Evolutionary conservation across 371 early-diverging fungal species (phyloP).

Genomic region (Lichtheimia corymbifera): DNA sequence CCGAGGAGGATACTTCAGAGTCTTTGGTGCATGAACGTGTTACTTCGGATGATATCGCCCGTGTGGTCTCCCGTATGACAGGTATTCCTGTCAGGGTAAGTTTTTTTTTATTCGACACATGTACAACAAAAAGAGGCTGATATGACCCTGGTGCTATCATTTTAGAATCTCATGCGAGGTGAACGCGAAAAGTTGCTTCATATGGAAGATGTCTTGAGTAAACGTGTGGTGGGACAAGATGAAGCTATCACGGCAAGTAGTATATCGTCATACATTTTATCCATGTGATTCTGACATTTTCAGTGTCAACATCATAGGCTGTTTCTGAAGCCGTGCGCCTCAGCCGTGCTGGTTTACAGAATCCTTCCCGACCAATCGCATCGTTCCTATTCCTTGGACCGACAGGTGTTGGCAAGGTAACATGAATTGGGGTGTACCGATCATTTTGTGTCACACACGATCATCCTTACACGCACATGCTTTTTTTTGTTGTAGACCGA

Average conservation of each 20-base stretch:
- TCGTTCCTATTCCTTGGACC: slow-evolving; percentile 93
- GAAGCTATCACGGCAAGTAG: slow-evolving; percentile 58
- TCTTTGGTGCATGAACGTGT: slow-evolving; percentile 84
- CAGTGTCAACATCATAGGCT: slow-evolving; percentile 33
- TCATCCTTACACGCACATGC: too few species aligned
- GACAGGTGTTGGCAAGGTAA: slow-evolving; percentile 84
- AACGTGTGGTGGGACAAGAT: slow-evolving; percentile 86
- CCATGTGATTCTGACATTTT: neutral
- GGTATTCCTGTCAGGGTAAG: slow-evolving; percentile 83
- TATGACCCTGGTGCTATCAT: neutral
- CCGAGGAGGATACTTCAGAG: slow-evolving; percentile 55
- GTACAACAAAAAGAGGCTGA: too few species aligned
- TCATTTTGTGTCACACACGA: neutral
- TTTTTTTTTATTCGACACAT: slow-evolving; percentile 7
- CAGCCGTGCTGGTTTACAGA: slow-evolving; percentile 73
- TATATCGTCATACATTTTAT: neutral
- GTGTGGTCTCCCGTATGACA: slow-evolving; percentile 83
- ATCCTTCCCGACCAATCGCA: slow-evolving; percentile 78
- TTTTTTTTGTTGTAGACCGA: slow-evolving; percentile 57
- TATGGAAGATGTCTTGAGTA: slow-evolving; percentile 70
- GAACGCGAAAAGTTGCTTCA: slow-evolving; percentile 84
- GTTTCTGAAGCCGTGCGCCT: slow-evolving; percentile 81
- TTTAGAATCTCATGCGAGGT: slow-evolving; percentile 68
- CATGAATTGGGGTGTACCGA: neutral
- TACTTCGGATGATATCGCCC: slow-evolving; percentile 83